Evolutionary conservation across 2,329 filamentous ascomycete species (phyloP), one percentile per base, ranked within the genome.

Genomic region (Fusarium cyanostomum): DNA sequence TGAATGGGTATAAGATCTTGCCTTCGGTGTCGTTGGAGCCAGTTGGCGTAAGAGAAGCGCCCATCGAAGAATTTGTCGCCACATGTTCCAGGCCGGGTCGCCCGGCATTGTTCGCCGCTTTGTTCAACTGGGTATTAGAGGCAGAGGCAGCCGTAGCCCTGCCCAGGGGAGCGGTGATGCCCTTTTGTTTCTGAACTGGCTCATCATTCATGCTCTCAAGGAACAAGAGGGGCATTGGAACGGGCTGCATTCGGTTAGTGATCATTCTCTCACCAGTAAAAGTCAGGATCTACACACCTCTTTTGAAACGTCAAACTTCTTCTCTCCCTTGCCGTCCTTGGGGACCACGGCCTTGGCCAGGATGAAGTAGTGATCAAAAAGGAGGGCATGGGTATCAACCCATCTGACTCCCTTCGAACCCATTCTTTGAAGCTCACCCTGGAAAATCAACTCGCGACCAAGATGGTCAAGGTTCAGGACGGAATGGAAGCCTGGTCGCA

Each of bases 311-410:
- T 99, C 95, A 69, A 95, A 99, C 69, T 92, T 92, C 77, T 90
- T 95, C 51, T 89, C 84, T n/a, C 85, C 86, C 43, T 86, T 86
- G 39, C 87, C 84, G 39, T 88, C 86, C 70, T 93, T 92, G 41
- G 88, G 82, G 10, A 84, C 82, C 4, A 89, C 82, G 8, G 92
- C 84, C 80, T 99, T 99, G 34, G 95, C 91, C 39, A 99, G 80
- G 30, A 99, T 94, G 33, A 99, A 84, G 75, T 97, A 99, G 77
- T 99, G 94, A 71, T 99, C 96, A 72, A 99, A 98, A 0, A 99
- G 84, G 41, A 99, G 85, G 3, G 92, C 93, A 74, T 97, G 93
- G 0, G 92, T 96, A 71, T 99, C 95, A 8, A 98, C 88, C 90
- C 94, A 97, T 63, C 89, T 90, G 73, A 98, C 95, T 54, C 93